phyloP scores from a whole-genome alignment of 2,329 filamentous ascomycete species.

The Xylariaceae sp. region DNA sequence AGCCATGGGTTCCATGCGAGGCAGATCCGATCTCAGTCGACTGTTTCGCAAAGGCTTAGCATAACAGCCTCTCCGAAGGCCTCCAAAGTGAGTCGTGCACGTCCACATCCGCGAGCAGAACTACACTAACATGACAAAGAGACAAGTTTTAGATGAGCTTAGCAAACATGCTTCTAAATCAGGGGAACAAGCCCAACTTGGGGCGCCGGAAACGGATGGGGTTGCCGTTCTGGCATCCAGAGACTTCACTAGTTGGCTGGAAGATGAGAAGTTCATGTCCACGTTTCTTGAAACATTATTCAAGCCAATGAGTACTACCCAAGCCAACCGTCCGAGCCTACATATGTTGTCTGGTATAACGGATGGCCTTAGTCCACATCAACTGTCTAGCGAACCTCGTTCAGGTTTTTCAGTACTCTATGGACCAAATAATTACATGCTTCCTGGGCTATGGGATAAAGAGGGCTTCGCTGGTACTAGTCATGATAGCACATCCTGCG shows the following conservation, averaged over 20 bases:
- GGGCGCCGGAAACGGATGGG: constrained; percentile 41
- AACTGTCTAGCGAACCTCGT: constrained; percentile 40
- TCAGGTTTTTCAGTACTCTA: constrained; percentile 61
- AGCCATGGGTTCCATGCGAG: constrained; percentile 1
- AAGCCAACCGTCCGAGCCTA: constrained; percentile 39
- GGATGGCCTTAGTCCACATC: constrained; percentile 56
- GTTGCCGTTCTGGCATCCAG: constrained; percentile 59
- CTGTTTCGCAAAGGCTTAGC: constrained; percentile 29
- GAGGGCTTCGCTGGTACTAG: constrained; percentile 38
- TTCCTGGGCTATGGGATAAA: constrained; percentile 55
- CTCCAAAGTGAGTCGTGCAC: constrained; percentile 30
- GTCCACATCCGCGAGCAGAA: neutral
- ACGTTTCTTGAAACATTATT: constrained; percentile 40
- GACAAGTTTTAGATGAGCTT: constrained; percentile 19
- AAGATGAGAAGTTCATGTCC: constrained; percentile 52
- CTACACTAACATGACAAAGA: constrained; percentile 22
- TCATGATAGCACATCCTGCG: constrained; percentile 47
- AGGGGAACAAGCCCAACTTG: neutral
- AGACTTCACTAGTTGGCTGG: constrained; percentile 55
- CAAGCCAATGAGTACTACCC: constrained; percentile 1
- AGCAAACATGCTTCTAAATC: neutral
- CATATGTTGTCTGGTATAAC: constrained; percentile 62
- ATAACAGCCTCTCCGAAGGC: constrained; percentile 31
- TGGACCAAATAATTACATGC: constrained; percentile 48
- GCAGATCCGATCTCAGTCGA: constrained; percentile 16